Evolutionary conservation across 768 basidiomycete species (phyloP), one percentile per base, ranked within the genome.

Genomic region (Lyophyllum decastes): DNA sequence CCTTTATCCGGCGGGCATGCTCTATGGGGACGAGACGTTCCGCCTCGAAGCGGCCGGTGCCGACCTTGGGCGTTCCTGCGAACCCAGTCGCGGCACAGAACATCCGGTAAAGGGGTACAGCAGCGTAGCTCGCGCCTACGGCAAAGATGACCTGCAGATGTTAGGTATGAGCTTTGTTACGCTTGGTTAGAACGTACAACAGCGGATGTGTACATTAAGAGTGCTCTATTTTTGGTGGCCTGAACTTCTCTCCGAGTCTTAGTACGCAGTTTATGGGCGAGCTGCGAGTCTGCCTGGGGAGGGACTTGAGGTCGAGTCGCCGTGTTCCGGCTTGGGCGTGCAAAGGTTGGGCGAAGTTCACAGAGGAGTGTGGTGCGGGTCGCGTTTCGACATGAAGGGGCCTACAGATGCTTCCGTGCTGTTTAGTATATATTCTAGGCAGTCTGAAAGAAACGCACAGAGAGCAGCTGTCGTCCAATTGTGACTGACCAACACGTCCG

Each of bases 31-130:
- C 87, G 4, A 98, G 85, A 24, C 95, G 86, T 53, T 92, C 91
- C 0, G 95, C 83, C 52, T 89, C 87, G 62, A 93, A 95, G 34
- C 88, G 84, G 38, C 88, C 92, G n/a, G 85, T 87, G 26, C 91
- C 87, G 49, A 95, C 92, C 35, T 92, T 87, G 14, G 97, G 97
- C 24, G 94, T 95, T 3, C 97, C 97, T 21, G 90, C 93, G 68
- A 96, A 99, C 9, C 97, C 97, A 3, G 97, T 99, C 14, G 95
- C 93, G 7, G 94, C 90, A 72, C 97, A 99, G 77, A 99, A 99
- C 74, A 96, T 95, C 60, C 97, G 89, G 73, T 99, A 99, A 16
- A 98, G 80, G 0, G 97, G 97, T 0, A 98, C 96, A 35, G 96
- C 92, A 11, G 97, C 97, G 70, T 99, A 99, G n/a, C 95, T 90